phyloP scores from a whole-genome alignment of 2,329 filamentous ascomycete species.

The Verticillium longisporum region DNA sequence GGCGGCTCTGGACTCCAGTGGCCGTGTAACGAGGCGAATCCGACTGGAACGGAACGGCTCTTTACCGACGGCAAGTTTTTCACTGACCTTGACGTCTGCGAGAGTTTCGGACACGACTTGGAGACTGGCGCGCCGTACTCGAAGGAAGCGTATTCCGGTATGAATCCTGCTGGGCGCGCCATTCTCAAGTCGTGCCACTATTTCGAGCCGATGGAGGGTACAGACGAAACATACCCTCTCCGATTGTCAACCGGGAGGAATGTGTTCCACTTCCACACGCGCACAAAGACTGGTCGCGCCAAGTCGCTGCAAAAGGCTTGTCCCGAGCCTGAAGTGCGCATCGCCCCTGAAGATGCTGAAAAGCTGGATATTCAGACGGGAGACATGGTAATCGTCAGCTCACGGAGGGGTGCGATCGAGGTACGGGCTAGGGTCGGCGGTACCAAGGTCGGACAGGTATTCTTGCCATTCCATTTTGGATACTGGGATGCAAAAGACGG shows the following conservation, averaged over 20 bases:
- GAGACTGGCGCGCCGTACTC: constrained; percentile 25
- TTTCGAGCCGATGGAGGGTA: constrained; percentile 17
- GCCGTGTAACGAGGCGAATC: constrained; percentile 25
- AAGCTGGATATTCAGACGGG: constrained; percentile 21
- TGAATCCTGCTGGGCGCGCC: constrained; percentile 24
- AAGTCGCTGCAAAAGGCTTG: constrained; percentile 19
- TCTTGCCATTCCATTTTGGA: constrained; percentile 31
- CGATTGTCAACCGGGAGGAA: constrained; percentile 15
- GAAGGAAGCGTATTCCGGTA: constrained; percentile 18
- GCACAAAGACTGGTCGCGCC: constrained; percentile 27
- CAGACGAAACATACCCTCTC: constrained; percentile 23
- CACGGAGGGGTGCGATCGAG: constrained; percentile 21
- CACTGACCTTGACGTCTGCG: constrained; percentile 26
- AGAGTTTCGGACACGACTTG: constrained; percentile 27
- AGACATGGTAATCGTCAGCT: constrained; percentile 23
- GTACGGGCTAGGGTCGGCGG: constrained; percentile 19
- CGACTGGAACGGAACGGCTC: constrained; percentile 23
- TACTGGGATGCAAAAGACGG: constrained; percentile 26
- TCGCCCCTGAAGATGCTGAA: constrained; percentile 25
- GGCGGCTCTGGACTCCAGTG: constrained; percentile 28
- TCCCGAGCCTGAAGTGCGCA: constrained; percentile 19
- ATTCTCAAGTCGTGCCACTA: constrained; percentile 27
- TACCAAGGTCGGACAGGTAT: constrained; percentile 22
- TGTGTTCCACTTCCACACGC: constrained; percentile 26
- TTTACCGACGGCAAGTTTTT: constrained; percentile 25